Evolutionary conservation across 768 basidiomycete genomes (phyloP).

Genomic region (Leccinum broughii): DNA sequence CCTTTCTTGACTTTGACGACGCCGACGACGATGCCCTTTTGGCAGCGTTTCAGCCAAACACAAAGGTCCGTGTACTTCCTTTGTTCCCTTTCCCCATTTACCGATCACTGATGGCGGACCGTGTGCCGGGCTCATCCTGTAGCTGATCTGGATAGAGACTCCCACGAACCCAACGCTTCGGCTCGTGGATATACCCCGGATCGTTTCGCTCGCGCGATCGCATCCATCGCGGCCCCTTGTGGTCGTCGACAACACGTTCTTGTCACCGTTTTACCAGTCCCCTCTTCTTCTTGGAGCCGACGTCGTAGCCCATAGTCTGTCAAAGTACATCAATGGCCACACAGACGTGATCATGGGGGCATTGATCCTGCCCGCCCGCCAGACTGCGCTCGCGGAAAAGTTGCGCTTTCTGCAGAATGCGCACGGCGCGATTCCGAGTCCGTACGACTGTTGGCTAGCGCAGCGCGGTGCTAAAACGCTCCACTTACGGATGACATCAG

Average conservation of each 20-base stretch:
- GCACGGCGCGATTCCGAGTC: slow-evolving; percentile 77
- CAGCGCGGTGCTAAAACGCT: slow-evolving; percentile 93
- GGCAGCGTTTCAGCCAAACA: slow-evolving; percentile 70
- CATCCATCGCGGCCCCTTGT: slow-evolving; percentile 72
- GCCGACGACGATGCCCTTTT: slow-evolving; percentile 63
- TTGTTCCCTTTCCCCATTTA: neutral
- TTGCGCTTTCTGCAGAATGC: slow-evolving; percentile 91
- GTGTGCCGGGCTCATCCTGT: neutral
- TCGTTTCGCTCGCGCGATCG: slow-evolving; percentile 62
- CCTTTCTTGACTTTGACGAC: slow-evolving; percentile 80
- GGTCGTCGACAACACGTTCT: slow-evolving; percentile 93
- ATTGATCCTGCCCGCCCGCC: slow-evolving; percentile 63
- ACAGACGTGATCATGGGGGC: slow-evolving; percentile 92
- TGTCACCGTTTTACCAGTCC: slow-evolving; percentile 88
- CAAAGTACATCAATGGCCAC: slow-evolving; percentile 94
- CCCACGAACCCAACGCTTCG: slow-evolving; percentile 95
- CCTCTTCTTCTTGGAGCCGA: slow-evolving; percentile 86
- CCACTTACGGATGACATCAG: slow-evolving; percentile 82
- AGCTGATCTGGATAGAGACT: slow-evolving; percentile 94
- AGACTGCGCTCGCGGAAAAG: slow-evolving; percentile 46
- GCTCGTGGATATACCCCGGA: slow-evolving; percentile 74
- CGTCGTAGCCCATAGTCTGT: slow-evolving; percentile 79
- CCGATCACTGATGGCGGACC: neutral
- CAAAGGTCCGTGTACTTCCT: slow-evolving; percentile 56
- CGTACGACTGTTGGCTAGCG: slow-evolving; percentile 85